Percentiles rank a stretch among this genome's conserved stretches.
Conservation (phyloP, 2,329 filamentous ascomycete genomes). For the Xylariales sp. region DNA sequence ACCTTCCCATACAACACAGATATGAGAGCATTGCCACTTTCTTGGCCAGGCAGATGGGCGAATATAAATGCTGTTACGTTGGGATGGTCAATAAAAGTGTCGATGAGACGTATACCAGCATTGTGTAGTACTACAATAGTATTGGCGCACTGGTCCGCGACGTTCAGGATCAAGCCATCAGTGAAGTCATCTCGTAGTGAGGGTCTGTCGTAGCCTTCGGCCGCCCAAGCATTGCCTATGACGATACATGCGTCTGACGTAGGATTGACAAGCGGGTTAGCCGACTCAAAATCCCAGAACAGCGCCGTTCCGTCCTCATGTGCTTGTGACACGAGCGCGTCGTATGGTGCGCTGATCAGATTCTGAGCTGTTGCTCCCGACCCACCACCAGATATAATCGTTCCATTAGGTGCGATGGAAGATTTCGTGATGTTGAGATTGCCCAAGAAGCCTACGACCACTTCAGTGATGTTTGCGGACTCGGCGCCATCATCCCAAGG, state of each 20-base stretch:
- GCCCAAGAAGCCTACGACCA: slow-evolving; percentile 18
- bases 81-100: slow-evolving; percentile 42
- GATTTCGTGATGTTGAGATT: slow-evolving; percentile 13
- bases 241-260: slow-evolving; percentile 51
- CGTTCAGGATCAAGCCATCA: slow-evolving; percentile 38
- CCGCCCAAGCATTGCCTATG: slow-evolving; percentile 51
- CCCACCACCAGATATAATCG: slow-evolving; percentile 32
- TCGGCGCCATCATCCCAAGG: slow-evolving; percentile 11
- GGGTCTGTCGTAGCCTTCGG: slow-evolving; percentile 55
- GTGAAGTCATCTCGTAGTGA: slow-evolving; percentile 54
- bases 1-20: slow-evolving; percentile 37
- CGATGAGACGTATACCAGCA: slow-evolving; percentile 42
- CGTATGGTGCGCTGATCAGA: slow-evolving; percentile 33
- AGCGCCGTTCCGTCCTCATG: slow-evolving; percentile 39
- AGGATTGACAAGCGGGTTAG: slow-evolving; percentile 30
- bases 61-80: slow-evolving; percentile 47
- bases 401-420: slow-evolving; percentile 32
- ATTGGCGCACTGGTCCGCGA: slow-evolving; percentile 41
- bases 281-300: slow-evolving; percentile 38
- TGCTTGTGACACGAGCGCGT: slow-evolving; percentile 32
- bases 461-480: slow-evolving; percentile 12
- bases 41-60: slow-evolving; percentile 46
- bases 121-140: slow-evolving; percentile 48
- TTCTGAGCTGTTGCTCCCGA: slow-evolving; percentile 31
- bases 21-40: slow-evolving; percentile 37